Evolutionary conservation across 148 eudicot genomes (phyloP), one percentile per base, ranked within the genome.

Genomic region (Diospyros lotus): DNA sequence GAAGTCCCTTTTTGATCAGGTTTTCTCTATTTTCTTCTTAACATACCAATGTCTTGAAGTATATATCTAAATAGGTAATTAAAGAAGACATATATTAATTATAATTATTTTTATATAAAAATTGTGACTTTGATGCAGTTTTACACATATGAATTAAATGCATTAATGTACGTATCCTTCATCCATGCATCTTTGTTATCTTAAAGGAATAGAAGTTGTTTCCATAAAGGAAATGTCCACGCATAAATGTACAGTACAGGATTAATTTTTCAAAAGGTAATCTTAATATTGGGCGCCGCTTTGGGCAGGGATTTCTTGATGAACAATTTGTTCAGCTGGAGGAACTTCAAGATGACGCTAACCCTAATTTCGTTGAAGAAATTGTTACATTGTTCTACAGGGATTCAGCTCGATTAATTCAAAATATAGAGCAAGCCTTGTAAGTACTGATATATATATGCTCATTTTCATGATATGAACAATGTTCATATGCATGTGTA

Each of bases 351-450:
- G 98, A 94, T 82, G 97, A 86, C 75, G 81, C 87, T 56, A 94
- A 90, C 85, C 97, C 98, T 9, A 86, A 89, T 69, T 94, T 94
- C 71, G 98, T 94, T 5, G 97, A 94, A 80, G 98, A 94, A 87
- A 88, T 94, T 74, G 92, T 82, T 39, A 86, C 97, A 40, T 84
- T 90, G 68, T 94, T 83, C 77, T 94, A 90, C 73, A 86, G 93
- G 56, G 96, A 94, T 79, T 94, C 98, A 1, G 87, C 90, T 75
- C 88, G 97, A 68, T 62, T 86, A 59, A 77, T 94, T 69, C 75
- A 76, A 28, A 94, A 82, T 71, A 79, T 92, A 59, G 97, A 94
- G 58, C 98, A 92, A 78, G 92, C 98, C 74, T 64, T 94, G 98
- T 94, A 64, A 82, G 98, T 67, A 12, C 28, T 28, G 28, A 28